Conservation (phyloP, 495 filamentous ascomycete genomes). For the Penicillium simplicissimum region DNA sequence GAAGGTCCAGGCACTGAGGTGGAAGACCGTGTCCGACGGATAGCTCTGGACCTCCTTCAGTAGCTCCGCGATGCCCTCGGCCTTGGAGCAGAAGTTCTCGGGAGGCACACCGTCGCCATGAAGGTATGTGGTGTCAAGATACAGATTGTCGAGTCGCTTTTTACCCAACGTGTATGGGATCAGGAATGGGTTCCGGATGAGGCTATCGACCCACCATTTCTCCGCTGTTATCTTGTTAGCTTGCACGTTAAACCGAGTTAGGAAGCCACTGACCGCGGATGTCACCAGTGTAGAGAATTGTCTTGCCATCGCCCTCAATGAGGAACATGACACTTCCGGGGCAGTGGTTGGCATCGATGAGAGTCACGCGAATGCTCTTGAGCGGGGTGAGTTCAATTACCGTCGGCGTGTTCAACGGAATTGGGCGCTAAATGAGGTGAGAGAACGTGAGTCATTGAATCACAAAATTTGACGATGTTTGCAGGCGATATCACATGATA, state of each 20-base stretch:
- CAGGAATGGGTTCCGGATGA: slow-evolving; percentile 70
- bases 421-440: slow-evolving; percentile 57
- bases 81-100: slow-evolving; percentile 56
- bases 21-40: slow-evolving; percentile 75
- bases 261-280: slow-evolving; percentile 61
- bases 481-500: background rate
- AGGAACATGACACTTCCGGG: slow-evolving; percentile 93
- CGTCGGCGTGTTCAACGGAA: slow-evolving; percentile 82
- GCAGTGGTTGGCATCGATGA: slow-evolving; percentile 93
- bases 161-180: slow-evolving; percentile 71
- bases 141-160: slow-evolving; percentile 73
- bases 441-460: background rate
- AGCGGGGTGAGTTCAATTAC: slow-evolving; percentile 70
- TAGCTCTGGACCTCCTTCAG: slow-evolving; percentile 67
- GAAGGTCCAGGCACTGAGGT: slow-evolving; percentile 90
- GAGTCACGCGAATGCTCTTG: slow-evolving; percentile 70
- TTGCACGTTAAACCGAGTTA: background rate
- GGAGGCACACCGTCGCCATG: slow-evolving; percentile 46
- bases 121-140: slow-evolving; percentile 82
- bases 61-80: slow-evolving; percentile 75
- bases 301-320: slow-evolving; percentile 73
- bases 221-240: slow-evolving; percentile 49
- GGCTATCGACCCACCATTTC: slow-evolving; percentile 64
- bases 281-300: slow-evolving; percentile 90
- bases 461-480: background rate